phyloP scores from a whole-genome alignment of 805 yeast genomes.

The Yarrowia yakushimensis region DNA sequence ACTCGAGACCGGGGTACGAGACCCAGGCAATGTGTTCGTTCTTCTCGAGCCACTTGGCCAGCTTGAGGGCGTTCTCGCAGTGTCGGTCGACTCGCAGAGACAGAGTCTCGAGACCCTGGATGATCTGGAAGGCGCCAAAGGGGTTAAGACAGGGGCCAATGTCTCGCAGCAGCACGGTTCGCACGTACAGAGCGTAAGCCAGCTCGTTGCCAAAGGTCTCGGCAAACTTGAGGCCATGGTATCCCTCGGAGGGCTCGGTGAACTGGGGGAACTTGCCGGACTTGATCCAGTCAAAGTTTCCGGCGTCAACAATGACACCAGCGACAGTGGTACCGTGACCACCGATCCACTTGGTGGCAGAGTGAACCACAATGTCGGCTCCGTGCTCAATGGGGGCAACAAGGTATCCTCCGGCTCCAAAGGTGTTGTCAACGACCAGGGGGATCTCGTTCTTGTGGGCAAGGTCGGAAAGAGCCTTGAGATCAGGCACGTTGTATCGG shows the following conservation, averaged over 20 bases:
- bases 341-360: conserved; percentile 97
- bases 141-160: conserved; percentile 88
- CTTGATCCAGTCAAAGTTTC: conserved; percentile 87
- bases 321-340: conserved; percentile 96
- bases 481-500: conserved; percentile 86
- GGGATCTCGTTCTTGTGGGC: conserved; percentile 89
- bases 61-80: conserved; percentile 70
- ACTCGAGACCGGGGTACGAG: conserved; percentile 83
- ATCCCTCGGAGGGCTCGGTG: conserved; percentile 86
- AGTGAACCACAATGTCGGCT: conserved; percentile 87
- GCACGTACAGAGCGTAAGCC: conserved; percentile 75
- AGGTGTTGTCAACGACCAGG: conserved; percentile 91
- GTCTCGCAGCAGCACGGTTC: conserved; percentile 86
- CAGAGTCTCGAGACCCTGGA: conserved; percentile 92
- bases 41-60: conserved; percentile 72
- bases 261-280: conserved; percentile 88
- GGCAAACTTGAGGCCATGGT: conserved; percentile 80
- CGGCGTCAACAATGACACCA: conserved; percentile 86
- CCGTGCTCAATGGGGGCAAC: conserved; percentile 83
- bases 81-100: conserved; percentile 94
- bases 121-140: conserved; percentile 76
- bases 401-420: conserved; percentile 93
- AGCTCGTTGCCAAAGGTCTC: conserved; percentile 70
- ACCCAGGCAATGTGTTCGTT: conserved; percentile 78
- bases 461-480: conserved; percentile 65